Conservation (phyloP, 192 early-diverging fungal species). For the Coemansia sp. region DNA sequence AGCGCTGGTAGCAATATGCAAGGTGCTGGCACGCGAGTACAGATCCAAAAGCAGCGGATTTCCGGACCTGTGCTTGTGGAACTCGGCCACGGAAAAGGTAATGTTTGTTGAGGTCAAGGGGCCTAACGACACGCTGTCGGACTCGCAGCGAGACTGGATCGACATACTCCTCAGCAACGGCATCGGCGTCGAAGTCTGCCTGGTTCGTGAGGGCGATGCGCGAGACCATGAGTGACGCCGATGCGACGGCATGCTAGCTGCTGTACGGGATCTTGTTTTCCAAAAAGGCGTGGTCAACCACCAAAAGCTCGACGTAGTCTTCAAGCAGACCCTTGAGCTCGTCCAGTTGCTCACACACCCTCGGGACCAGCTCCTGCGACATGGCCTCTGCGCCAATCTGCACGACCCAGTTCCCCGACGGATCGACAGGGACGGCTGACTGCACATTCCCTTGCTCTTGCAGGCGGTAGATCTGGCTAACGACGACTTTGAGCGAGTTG, state of each 20-base stretch:
- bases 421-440: constrained; percentile 44
- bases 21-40: constrained; percentile 61
- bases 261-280: constrained; percentile 51
- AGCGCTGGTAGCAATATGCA: constrained; percentile 58
- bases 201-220: constrained; percentile 48
- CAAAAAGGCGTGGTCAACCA: constrained; percentile 51
- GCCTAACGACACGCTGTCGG: constrained; percentile 65
- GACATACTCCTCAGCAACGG: constrained; percentile 55
- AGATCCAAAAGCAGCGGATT: constrained; percentile 61
- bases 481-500: constrained; percentile 55
- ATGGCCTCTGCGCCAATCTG: constrained; percentile 57
- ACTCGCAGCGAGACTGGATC: constrained; percentile 68
- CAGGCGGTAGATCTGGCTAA: constrained; percentile 59
- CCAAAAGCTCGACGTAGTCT: constrained; percentile 55
- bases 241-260: not conserved
- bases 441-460: constrained; percentile 52
- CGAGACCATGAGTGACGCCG: constrained; percentile 11
- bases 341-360: constrained; percentile 49
- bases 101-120: constrained; percentile 70
- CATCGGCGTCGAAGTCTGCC: constrained; percentile 63
- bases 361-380: constrained; percentile 51
- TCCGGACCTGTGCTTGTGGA: constrained; percentile 72
- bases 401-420: constrained; percentile 58
- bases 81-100: constrained; percentile 53
- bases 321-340: constrained; percentile 54